Conservation (phyloP, 768 basidiomycete genomes). For the Suillus tomentosus region DNA sequence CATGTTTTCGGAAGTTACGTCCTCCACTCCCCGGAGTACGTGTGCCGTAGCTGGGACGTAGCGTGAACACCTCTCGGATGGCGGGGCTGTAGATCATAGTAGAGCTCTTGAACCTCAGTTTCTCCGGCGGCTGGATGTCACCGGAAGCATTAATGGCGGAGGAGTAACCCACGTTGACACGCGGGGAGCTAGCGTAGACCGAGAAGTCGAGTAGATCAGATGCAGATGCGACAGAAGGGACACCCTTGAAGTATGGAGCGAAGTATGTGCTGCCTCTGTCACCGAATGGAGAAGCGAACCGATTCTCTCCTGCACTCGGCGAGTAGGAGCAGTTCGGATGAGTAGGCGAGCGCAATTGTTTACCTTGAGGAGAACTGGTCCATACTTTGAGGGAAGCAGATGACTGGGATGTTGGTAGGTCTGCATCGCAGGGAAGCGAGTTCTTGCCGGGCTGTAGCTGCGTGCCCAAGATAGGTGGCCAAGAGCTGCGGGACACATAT, state of each 20-base stretch:
- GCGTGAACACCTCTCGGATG: conserved; percentile 16
- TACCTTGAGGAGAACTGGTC: conserved; percentile 1
- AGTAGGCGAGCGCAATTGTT: background rate
- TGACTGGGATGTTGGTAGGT: background rate
- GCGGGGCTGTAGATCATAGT: conserved; percentile 11
- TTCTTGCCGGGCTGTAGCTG: background rate
- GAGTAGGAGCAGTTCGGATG: background rate
- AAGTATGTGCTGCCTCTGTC: conserved; percentile 7
- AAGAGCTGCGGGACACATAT: background rate
- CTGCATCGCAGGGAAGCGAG: background rate
- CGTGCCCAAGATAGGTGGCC: background rate
- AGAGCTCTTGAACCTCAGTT: background rate
- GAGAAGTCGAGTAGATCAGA: conserved; percentile 13
- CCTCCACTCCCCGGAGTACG: conserved; percentile 15
- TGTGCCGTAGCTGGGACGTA: conserved; percentile 11
- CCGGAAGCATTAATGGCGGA: background rate
- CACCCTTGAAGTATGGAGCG: conserved; percentile 7
- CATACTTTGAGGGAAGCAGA: conserved; percentile 7
- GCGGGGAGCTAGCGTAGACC: background rate
- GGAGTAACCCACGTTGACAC: background rate
- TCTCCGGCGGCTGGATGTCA: background rate
- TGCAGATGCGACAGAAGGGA: conserved; percentile 13
- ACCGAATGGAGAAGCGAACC: conserved; percentile 4
- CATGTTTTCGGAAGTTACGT: background rate
- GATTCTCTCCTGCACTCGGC: background rate